These are phyloP conservation scores for Colletotrichum limetticola DNA, from an alignment of 2,329 filamentous ascomycete genomes.

Conservation along the genomic window DNA sequence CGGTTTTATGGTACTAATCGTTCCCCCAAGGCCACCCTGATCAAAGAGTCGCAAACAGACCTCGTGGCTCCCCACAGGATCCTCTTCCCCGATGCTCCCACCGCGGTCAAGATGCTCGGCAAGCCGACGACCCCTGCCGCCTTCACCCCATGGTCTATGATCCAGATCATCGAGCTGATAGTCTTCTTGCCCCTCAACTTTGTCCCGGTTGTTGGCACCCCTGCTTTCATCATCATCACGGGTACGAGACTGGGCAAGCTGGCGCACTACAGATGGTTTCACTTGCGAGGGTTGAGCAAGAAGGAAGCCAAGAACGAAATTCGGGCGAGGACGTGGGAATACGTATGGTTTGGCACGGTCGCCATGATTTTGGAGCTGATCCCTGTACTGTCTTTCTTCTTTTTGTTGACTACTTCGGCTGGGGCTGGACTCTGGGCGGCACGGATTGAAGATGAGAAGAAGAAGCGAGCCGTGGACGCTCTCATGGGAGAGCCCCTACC, in stretches of 20 bases:
- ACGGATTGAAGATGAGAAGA: constrained; percentile 73
- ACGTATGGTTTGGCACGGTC: constrained; percentile 92
- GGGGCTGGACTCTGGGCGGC: constrained; percentile 90
- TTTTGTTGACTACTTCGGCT: constrained; percentile 86
- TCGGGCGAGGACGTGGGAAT: constrained; percentile 77
- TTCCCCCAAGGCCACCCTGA: constrained; percentile 70
- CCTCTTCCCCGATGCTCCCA: constrained; percentile 73
- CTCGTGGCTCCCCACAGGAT: constrained; percentile 75
- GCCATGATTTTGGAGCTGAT: constrained; percentile 88
- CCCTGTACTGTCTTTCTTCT: constrained; percentile 92
- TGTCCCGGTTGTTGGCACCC: constrained; percentile 83
- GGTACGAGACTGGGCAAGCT: constrained; percentile 89
- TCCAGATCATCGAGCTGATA: constrained; percentile 90
- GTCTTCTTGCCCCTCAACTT: constrained; percentile 86
- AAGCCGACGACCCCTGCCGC: constrained; percentile 81
- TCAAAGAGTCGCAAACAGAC: constrained; percentile 77
- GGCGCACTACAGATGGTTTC: constrained; percentile 91
- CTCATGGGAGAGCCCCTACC: constrained; percentile 40
- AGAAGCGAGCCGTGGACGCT: constrained; percentile 38
- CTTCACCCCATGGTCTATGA: constrained; percentile 88
- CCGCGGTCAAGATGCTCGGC: constrained; percentile 82
- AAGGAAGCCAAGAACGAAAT: constrained; percentile 79
- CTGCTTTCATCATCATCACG: constrained; percentile 87
- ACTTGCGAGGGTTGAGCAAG: constrained; percentile 79
- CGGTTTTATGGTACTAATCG: constrained; percentile 25